Base-by-base conservation (phyloP, 2,329 filamentous ascomycete species). In the Dactylellina sp. region DNA sequence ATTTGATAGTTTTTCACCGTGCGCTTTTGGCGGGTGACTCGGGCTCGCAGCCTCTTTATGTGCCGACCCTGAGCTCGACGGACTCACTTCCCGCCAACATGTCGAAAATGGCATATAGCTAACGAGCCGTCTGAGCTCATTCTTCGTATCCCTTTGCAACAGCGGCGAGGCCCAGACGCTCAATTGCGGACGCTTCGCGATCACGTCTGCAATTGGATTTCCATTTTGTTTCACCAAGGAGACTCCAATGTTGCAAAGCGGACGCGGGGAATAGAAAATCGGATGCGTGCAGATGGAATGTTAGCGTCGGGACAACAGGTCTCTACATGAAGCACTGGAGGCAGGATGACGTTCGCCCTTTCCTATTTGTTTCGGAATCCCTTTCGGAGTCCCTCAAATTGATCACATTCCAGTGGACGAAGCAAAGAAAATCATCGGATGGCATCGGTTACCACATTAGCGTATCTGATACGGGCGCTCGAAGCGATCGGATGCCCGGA, bases 21-120 rank as follows among this genome's bases (percentile, higher is more conserved):
- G 70, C 70, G 9, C 49, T 74, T 74, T 74, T 74, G 70, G 61
- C 56, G 35, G 24, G 44, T 65, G 68, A 74, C 60, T 74, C 60
- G 60, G 65, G 40, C 46, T 39, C 40, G 53, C 60, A 52, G 42
- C 52, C 18, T 52, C 44, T 59, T 32, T 28, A 52, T 40, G 59
- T 47, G 57, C 49, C 42, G 44, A 50, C 22, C 50, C 55, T 46
- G 61, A 66, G 70, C 61, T 74, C 70, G n/a, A 62, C 61, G 55
- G 70, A 62, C 57, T 20, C 28, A 49, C 37, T 61, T 37, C 39
- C 40, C 50, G 14, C 61, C 53, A 74, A 74, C 61, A 61, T 44
- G 40, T 40, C 50, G 11, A 52, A 52, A 35, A 42, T 6, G 24
- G 25, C 40, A 62, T 40, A 25, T 55, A 49, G 37, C 52, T 28